Evolutionary conservation across 768 basidiomycete genomes (phyloP), one percentile per base, ranked within the genome.

Genomic region (Candolleomyces eurysporus): DNA sequence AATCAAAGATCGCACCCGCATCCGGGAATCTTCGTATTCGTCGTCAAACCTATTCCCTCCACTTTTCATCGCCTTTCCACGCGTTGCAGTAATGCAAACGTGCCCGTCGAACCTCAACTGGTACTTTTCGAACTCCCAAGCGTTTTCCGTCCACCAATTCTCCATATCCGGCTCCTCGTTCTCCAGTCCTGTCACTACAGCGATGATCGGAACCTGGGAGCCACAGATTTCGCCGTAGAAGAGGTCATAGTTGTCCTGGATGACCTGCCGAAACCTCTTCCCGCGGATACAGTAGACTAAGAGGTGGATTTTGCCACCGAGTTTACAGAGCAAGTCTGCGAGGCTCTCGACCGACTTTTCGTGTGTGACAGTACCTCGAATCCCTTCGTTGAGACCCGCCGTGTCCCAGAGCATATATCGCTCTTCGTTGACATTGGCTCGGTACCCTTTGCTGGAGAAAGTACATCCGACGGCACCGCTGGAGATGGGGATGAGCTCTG

Each of bases 351-450:
- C 63, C 13, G 69, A 67, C 4, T 69, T 48, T 17, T 48, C 17
- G 9, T 64, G 62, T 0, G 63, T 61, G 5, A 71, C 65, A 1
- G 62, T 60, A 9, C 70, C 70, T 3, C 16, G 60, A 0, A 65
- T 62, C 5, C 66, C 77, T 59, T 79, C 78, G 49, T 77, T 69
- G 5, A 79, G 72, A 8, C 78, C 78, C 10, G 73, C 69, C 5
- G 78, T 79, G 58, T 79, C 78, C 69, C 76, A 72, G 22, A 78
- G 57, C 26, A 67, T 65, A 58, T 68, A 77, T 0, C 21, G 42
- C 32, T 49, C 63, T 36, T 60, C 71, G 17, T 60, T 52, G 53
- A 77, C 60, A 4, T 61, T 49, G 22, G 76, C 60, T 40, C 66
- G 59, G 70, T 74, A 70, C 8, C 64, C 58, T 43, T 55, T 57